Conservation (phyloP, 2,329 filamentous ascomycete species). For the Colletotrichum lini region DNA sequence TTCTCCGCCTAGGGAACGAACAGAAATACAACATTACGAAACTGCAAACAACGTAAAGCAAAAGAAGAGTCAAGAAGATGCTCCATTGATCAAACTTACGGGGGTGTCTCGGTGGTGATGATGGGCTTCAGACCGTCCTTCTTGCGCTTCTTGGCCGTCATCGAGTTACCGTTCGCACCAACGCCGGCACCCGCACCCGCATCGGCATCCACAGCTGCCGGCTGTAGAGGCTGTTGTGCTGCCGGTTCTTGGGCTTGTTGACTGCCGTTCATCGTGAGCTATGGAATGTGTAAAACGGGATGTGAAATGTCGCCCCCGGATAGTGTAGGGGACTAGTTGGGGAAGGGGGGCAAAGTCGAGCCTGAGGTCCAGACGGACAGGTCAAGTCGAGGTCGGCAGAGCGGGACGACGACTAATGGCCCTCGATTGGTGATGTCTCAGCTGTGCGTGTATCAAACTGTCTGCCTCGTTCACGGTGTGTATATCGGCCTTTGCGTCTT, state of each 20-base stretch:
- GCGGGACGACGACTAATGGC: conserved; percentile 5
- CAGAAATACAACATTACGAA: neutral
- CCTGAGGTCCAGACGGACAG: conserved; percentile 16
- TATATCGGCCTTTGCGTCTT: neutral
- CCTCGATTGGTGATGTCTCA: conserved; percentile 30
- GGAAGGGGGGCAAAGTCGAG: conserved; percentile 12
- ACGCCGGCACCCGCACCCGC: neutral
- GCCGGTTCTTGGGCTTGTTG: conserved; percentile 34
- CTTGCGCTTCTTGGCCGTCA: conserved; percentile 76
- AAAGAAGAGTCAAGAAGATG: conserved; percentile 26
- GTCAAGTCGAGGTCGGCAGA: conserved; percentile 12
- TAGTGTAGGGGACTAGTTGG: conserved; percentile 24
- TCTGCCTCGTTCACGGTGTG: neutral
- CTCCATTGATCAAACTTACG: conserved; percentile 47
- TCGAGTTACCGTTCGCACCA: conserved; percentile 39
- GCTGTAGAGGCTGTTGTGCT: conserved; percentile 38
- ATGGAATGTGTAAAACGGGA: conserved; percentile 21
- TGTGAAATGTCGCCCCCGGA: conserved; percentile 8
- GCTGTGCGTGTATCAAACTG: conserved; percentile 20
- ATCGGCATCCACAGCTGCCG: conserved; percentile 24
- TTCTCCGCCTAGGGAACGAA: conserved; percentile 11
- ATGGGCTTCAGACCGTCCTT: conserved; percentile 83
- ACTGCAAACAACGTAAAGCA: neutral
- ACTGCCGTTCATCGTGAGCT: conserved; percentile 41
- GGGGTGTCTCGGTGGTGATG: conserved; percentile 76